A percentile compares a stretch with the other conserved stretches of the same genome.
phyloP scores from a whole-genome alignment of 257 asterid species.

The Osmanthus fragrans region DNA sequence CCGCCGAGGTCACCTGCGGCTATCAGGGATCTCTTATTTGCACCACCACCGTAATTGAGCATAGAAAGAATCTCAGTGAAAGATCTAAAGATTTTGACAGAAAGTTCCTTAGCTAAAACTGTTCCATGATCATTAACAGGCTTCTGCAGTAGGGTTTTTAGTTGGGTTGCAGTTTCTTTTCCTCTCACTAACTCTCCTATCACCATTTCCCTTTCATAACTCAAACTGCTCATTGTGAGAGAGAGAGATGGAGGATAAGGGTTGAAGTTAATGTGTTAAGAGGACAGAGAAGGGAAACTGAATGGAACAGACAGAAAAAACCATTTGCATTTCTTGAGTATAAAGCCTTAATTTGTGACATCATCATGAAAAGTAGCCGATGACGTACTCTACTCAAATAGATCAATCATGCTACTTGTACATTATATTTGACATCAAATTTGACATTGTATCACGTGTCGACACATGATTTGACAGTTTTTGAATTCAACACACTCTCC shows the following conservation, averaged over 20 bases:
- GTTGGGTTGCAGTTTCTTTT: slow-evolving; percentile 33
- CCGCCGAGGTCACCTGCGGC: slow-evolving; percentile 16
- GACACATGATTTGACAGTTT: too few relatives aligned
- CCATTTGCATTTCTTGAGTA: not conserved
- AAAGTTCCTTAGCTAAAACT: slow-evolving; percentile 23
- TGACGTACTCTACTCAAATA: too few relatives aligned
- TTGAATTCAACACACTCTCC: too few relatives aligned
- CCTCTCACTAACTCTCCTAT: slow-evolving; percentile 35
- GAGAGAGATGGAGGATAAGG: not conserved
- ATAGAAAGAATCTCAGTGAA: slow-evolving; percentile 29
- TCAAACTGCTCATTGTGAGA: slow-evolving; percentile 1
- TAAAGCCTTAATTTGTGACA: not conserved
- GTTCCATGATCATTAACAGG: slow-evolving; percentile 20
- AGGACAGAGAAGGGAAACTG: slow-evolving; percentile 22
- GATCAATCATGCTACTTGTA: too few relatives aligned
- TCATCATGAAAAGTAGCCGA: too few relatives aligned
- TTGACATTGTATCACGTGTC: too few relatives aligned
- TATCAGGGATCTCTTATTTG: slow-evolving; percentile 14
- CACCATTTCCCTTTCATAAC: not conserved
- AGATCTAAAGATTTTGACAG: slow-evolving; percentile 32
- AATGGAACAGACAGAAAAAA: slow-evolving; percentile 16
- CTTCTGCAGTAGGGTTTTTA: slow-evolving; percentile 32
- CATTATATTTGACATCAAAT: too few relatives aligned
- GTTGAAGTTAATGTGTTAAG: not conserved
- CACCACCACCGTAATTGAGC: slow-evolving; percentile 10